Base-by-base conservation (phyloP, 352 stramenopile species). In the Phytophthora ramorum region DNA sequence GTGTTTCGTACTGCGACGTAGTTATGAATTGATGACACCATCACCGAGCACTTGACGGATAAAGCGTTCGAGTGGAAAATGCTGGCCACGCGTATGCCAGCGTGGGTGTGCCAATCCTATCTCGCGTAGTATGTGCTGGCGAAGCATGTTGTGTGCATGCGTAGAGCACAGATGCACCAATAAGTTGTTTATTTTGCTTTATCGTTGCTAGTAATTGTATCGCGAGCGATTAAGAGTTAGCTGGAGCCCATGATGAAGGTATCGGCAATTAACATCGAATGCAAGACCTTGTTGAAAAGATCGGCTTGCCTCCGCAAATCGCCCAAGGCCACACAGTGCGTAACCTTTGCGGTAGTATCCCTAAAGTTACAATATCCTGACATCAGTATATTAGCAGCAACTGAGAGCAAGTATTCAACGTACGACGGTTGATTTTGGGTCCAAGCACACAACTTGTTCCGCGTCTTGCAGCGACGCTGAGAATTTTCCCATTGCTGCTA, bases 321-420 rank as follows among this genome's bases (percentile, higher is more conserved):
- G 55, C 7, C 63, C 52, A 28, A 91, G 58, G 2, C 71, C 80
- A 40, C 72, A 91, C 9, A 93, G 45, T 7, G 85, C 85, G 52
- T 72, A 89, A 12, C 85, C 82, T 49, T 87, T 88, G 16, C 85
- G 85, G 53, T 83, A 93, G 49, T 91, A 91, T 9, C 75, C 82
- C 84, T 92, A 41, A 14, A 58, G 20, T 14, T 54, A 2, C 34
- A 26, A 17, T 35, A 24, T 1, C 3, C 16, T 16, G 40, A 28
- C 5, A 19, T 46, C 28, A 24, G 37, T 26, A 16, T 26, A 12
- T n/a, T 40, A 40, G 34, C 34, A 14, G 28, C 28, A 34, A 13
- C 10, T 46, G 17, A 14, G 20, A 26, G 0, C n/a, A 13, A 28
- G 4, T 3, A 46, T 26, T 24, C 40, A 46, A 75, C 76, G 44